Evolutionary conservation across 768 basidiomycete genomes (phyloP), one percentile per base, ranked within the genome.

Genomic region (Tricholoma sp.): DNA sequence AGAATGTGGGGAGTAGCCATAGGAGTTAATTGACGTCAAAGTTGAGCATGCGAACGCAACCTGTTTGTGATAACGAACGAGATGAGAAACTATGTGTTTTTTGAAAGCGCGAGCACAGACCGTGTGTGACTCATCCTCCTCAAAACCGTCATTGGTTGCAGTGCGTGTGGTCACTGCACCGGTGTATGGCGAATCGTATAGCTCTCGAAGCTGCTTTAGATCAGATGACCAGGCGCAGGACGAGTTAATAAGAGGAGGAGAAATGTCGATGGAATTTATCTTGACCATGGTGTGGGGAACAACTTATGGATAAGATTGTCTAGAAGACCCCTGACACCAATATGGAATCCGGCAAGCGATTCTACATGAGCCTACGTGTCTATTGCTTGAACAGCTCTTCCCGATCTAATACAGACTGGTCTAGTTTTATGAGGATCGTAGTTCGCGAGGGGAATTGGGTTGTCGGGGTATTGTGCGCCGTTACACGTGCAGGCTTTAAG

Each of bases 371-470:
- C 47, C 24, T 49, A 29, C 47, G 27, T 27, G 47, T 29, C 47
- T 57, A 41, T 57, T 37, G 86, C 76, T 92, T 94, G 67, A 94
- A 71, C n/a, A 90, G 79, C 68, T 93, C 90, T 75, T 99, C 97
- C 46, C 97, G 83, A 63, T 96, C 94, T 67, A 99, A 76, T 50
- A 98, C 96, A 57, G 86, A 87, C 66, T 86, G 87, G 72, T 98
- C 94, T 59, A 98, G 77, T 74, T 98, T 98, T 75, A 99, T 96
- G 54, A 99, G 82, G 57, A 99, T 94, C n/a, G 95, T 96, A 4
- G 89, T 97, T 53, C 94, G 83, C 52, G 84, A 83, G 3, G 95
- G 92, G 66, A 79, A 83, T 57, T 89, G 85, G 9, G 86, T 76
- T 0, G 82, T 92, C 4, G 94, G 89, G 0, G 97, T 96, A 57